These are phyloP conservation scores for Arabidopsis lyrata DNA, from an alignment of 441 rosid species.

Conservation along the genomic window DNA sequence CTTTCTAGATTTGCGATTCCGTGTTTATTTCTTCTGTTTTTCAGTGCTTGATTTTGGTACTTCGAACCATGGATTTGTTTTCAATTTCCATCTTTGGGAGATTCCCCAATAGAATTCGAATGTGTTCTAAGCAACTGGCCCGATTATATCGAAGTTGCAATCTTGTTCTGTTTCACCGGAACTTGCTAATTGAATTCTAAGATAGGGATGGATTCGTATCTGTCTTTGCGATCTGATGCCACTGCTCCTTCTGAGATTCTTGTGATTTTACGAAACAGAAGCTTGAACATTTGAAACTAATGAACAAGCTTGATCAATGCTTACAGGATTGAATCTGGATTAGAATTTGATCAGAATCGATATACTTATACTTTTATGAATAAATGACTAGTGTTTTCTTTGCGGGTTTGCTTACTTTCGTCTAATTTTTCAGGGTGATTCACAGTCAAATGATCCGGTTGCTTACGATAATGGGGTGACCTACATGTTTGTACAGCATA, in stretches of 20 bases:
- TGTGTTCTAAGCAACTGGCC: neutral
- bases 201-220: conserved; percentile 11
- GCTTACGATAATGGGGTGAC: conserved; percentile 94
- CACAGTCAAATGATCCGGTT: conserved; percentile 93
- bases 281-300: conserved; percentile 21
- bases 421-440: conserved; percentile 73
- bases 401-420: conserved; percentile 16
- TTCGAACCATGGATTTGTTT: conserved; percentile 19
- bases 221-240: conserved; percentile 3
- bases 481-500: conserved; percentile 92
- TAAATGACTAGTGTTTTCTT: neutral
- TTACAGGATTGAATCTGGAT: neutral
- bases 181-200: neutral
- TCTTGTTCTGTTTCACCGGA: neutral
- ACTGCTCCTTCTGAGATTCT: neutral
- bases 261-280: neutral
- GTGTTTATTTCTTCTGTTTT: neutral
- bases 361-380: neutral
- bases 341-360: neutral
- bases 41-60: conserved; percentile 16
- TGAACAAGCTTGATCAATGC: conserved; percentile 12
- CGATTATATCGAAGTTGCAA: neutral
- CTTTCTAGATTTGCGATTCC: conserved; percentile 8
- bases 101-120: neutral
- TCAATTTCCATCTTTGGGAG: conserved; percentile 10